Conservation (phyloP, 169 alveolate species). For the Plasmodium knowlesi region DNA sequence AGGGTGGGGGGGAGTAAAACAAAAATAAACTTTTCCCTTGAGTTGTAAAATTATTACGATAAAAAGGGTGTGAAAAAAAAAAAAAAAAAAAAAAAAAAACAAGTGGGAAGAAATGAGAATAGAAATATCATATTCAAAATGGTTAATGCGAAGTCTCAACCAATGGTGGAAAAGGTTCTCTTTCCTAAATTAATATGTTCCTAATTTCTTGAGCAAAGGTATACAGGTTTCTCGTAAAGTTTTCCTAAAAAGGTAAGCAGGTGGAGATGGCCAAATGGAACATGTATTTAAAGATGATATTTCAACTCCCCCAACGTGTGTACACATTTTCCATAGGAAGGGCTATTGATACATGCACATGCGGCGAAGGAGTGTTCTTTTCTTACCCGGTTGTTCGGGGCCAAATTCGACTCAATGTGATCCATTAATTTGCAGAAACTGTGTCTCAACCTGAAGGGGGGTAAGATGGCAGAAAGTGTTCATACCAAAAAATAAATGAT, state of each 20-base stretch:
- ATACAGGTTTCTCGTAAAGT: constrained; percentile 85
- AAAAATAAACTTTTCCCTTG: constrained; percentile 10
- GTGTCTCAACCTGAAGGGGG: constrained; percentile 49
- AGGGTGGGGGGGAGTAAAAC: constrained; percentile 2
- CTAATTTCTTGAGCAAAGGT: constrained; percentile 87
- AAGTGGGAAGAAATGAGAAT: background rate
- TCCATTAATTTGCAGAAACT: constrained; percentile 76
- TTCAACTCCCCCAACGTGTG: background rate
- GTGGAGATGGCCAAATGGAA: background rate
- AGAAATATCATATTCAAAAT: constrained; percentile 15
- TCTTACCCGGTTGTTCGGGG: constrained; percentile 66
- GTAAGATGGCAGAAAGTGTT: background rate
- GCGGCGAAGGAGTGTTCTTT: background rate
- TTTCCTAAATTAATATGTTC: constrained; percentile 76
- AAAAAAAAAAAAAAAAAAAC: constrained; percentile 1
- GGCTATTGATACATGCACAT: background rate
- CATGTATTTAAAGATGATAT: background rate
- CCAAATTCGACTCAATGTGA: constrained; percentile 61
- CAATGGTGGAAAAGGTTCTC: background rate
- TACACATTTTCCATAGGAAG: background rate
- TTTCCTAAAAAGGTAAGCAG: constrained; percentile 70
- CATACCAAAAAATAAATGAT: background rate
- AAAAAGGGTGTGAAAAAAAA: background rate
- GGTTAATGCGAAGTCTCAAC: background rate
- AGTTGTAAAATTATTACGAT: background rate